phyloP scores from a whole-genome alignment of 176 grass and related monocot genomes.

The Alopecurus myosuroides region DNA sequence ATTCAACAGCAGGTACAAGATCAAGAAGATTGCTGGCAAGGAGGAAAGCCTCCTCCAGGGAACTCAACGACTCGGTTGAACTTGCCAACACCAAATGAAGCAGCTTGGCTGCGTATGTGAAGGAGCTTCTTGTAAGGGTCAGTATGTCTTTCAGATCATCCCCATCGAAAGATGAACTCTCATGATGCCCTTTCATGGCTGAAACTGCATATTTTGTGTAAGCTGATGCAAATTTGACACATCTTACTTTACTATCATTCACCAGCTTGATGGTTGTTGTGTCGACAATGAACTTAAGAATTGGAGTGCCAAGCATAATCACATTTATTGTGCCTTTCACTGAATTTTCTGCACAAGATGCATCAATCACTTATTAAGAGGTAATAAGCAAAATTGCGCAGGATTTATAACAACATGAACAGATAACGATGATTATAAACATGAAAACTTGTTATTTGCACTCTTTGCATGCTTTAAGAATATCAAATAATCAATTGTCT shows the following conservation, averaged over 20 bases:
- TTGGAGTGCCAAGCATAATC: constrained; percentile 48
- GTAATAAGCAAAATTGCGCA: background rate
- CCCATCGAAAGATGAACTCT: constrained; percentile 36
- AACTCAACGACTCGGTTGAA: constrained; percentile 27
- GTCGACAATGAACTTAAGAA: constrained; percentile 76
- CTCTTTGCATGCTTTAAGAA: background rate
- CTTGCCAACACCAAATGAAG: constrained; percentile 67
- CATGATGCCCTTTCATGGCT: constrained; percentile 42
- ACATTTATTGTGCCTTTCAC: constrained; percentile 41
- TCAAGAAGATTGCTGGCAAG: constrained; percentile 90
- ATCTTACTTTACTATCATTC: constrained; percentile 48
- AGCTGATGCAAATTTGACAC: constrained; percentile 60
- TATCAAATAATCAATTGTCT: background rate
- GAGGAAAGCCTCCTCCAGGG: constrained; percentile 51
- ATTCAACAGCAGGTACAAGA: constrained; percentile 53
- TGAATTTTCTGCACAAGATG: constrained; percentile 46
- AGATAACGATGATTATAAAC: background rate
- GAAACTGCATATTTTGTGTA: constrained; percentile 49
- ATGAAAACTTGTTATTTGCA: background rate
- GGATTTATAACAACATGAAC: background rate
- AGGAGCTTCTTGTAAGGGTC: constrained; percentile 56
- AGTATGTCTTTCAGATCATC: constrained; percentile 60
- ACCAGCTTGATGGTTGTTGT: constrained; percentile 39
- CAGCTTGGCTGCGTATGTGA: constrained; percentile 78
- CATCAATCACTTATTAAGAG: background rate